Base-by-base conservation (phyloP, 2,329 filamentous ascomycete species). In the Dactylellina parvicollis region DNA sequence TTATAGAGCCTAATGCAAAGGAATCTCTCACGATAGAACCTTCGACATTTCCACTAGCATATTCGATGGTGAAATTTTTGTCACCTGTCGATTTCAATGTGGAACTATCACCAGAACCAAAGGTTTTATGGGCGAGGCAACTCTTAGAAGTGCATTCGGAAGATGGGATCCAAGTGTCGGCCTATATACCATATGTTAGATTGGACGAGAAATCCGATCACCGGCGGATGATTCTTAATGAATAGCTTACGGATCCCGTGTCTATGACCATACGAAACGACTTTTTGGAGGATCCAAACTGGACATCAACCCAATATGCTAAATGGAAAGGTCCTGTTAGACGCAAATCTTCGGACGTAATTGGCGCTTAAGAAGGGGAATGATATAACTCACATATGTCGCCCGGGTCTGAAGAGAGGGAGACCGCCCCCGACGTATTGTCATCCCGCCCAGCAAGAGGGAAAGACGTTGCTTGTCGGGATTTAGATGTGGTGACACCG, bases 111-210 rank as follows among this genome's bases (percentile, higher is more conserved):
- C 82, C 80, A 2, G 84, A 79, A 12, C 90, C 89, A 78, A 92
- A 94, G 0, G 85, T 87, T 77, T 87, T 87, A 80, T 96, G 92
- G 76, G 84, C 83, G 28, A 81, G 79, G 79, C 92, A 96, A 3
- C 91, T 86, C 22, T 84, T 80, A 2, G 87, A 87, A 14, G 80
- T 84, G 82, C 92, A 96, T 61, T 84, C 82, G 14, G 87, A 83
- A 28, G 89, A 86, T 87, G 95, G 95, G 18, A 96, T 87, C 92
- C 92, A 96, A 10, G 89, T 92, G 67, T 91, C 92, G 20, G 86
- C 67, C 67, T 72, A 40, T 20, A 14, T 16, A 10, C n/a, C 34
- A 34, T 42, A 7, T 14, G 30, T 71, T 52, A 71, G 57, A 44
- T 57, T 57, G n/a, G 20, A 50, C n/a, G 4, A 8, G 16, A 56